A percentile compares a stretch with the other conserved stretches of the same genome.
Conservation (phyloP, 768 basidiomycete genomes). For the Lactarius sp. region DNA sequence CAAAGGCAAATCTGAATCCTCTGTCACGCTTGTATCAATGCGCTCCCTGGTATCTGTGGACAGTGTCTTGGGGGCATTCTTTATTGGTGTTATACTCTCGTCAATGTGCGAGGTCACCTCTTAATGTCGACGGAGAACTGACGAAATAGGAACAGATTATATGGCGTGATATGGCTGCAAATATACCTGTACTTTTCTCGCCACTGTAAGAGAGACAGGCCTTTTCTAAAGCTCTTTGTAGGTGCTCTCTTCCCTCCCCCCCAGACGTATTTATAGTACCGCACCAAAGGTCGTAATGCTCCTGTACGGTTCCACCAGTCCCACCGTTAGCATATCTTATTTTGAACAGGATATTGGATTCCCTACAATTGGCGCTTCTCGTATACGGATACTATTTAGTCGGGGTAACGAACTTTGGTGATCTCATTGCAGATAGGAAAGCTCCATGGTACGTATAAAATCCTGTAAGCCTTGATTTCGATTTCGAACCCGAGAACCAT, state of each 20-base stretch:
- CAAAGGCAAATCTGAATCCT: not conserved
- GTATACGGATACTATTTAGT: constrained; percentile 5
- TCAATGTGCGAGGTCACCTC: constrained; percentile 1
- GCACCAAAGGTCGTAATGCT: constrained; percentile 1
- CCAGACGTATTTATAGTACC: not conserved
- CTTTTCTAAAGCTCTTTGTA: constrained; percentile 5
- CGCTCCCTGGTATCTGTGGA: not conserved
- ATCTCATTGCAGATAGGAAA: not conserved
- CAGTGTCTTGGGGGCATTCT: not conserved
- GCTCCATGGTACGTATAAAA: constrained; percentile 4
- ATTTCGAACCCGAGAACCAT: not conserved
- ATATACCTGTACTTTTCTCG: constrained; percentile 1
- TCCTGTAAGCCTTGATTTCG: not conserved
- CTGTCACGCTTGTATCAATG: not conserved
- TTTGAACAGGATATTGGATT: not conserved
- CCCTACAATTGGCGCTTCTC: not conserved
- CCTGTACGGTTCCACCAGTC: not conserved
- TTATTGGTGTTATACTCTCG: constrained; percentile 5
- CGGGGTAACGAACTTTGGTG: constrained; percentile 6
- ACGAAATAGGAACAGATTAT: not conserved
- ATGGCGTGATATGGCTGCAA: constrained; percentile 9
- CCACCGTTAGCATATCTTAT: not conserved
- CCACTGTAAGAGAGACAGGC: not conserved
- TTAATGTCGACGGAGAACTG: not conserved
- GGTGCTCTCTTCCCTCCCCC: not conserved